Evolutionary conservation across 2,329 filamentous ascomycete species (phyloP).

Genomic region (Dactylonectria macrodidyma): DNA sequence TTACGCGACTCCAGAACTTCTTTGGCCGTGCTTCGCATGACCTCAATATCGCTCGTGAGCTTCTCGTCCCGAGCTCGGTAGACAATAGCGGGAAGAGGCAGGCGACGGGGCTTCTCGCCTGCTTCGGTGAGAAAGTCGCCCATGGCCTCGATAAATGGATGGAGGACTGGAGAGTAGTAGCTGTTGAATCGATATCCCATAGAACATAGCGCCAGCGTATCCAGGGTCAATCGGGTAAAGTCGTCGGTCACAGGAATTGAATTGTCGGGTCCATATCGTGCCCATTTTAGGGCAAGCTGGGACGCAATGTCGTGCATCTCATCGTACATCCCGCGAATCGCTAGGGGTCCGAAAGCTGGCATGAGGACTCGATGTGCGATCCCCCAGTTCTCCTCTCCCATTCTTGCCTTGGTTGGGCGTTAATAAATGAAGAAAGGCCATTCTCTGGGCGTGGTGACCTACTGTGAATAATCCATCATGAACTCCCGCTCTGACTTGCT

Average conservation of each 20-base stretch:
- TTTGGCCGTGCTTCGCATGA: conserved; percentile 68
- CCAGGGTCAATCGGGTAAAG: conserved; percentile 79
- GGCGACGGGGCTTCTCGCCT: conserved; percentile 64
- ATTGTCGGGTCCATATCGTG: conserved; percentile 69
- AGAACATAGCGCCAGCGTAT: conserved; percentile 78
- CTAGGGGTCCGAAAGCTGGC: conserved; percentile 78
- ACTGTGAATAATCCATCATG: conserved; percentile 78
- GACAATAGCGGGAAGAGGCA: conserved; percentile 63
- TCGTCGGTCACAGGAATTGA: conserved; percentile 75
- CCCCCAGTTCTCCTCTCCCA: conserved; percentile 73
- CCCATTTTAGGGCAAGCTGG: conserved; percentile 78
- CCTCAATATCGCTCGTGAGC: conserved; percentile 67
- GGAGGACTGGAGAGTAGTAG: conserved; percentile 77
- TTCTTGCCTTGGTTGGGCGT: conserved; percentile 53
- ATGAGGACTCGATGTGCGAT: conserved; percentile 76
- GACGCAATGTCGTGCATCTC: conserved; percentile 77
- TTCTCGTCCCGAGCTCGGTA: conserved; percentile 64
- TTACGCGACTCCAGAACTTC: conserved; percentile 73
- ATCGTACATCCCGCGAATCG: conserved; percentile 77
- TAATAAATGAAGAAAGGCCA: conserved; percentile 25
- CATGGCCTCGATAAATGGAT: conserved; percentile 80
- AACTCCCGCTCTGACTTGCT: conserved; percentile 72
- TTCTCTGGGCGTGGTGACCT: conserved; percentile 25
- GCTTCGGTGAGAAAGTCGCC: conserved; percentile 70
- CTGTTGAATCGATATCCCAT: conserved; percentile 82